A percentile compares a stretch with the other conserved stretches of the same genome.
Evolutionary conservation across 371 early-diverging fungal genomes (phyloP).

Genomic region (Rhizopus arrhizus): DNA sequence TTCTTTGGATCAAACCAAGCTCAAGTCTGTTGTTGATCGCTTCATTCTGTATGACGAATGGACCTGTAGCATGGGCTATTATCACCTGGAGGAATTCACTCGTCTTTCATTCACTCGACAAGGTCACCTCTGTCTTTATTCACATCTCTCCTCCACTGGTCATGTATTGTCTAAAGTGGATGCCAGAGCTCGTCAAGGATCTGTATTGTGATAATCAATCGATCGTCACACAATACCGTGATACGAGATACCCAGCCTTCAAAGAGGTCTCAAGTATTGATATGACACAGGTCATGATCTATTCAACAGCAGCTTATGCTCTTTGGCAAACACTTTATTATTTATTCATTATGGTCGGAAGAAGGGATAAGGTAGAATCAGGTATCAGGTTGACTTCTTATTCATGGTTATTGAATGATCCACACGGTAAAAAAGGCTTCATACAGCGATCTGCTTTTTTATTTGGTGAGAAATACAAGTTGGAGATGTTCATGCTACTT

Average conservation of each 20-base stretch:
- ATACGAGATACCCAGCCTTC: constrained; percentile 51
- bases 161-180: constrained; percentile 66
- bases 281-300: constrained; percentile 44
- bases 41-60: constrained; percentile 60
- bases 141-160: constrained; percentile 72
- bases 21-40: constrained; percentile 55
- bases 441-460: constrained; percentile 54
- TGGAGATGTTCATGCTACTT: constrained; percentile 68
- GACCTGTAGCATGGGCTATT: constrained; percentile 75
- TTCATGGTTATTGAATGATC: constrained; percentile 67
- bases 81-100: constrained; percentile 72
- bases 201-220: constrained; percentile 23
- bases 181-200: constrained; percentile 44
- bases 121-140: constrained; percentile 73
- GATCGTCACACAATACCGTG: constrained; percentile 31
- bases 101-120: constrained; percentile 74
- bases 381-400: constrained; percentile 67
- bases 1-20: constrained; percentile 54
- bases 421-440: constrained; percentile 45
- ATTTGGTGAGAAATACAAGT: constrained; percentile 60
- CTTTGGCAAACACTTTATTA: constrained; percentile 74
- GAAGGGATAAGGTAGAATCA: constrained; percentile 66
- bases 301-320: constrained; percentile 59
- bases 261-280: constrained; percentile 25
- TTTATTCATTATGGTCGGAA: constrained; percentile 61